Evolutionary conservation across 306 rosid genomes (phyloP).

Genomic region (Medicago ruthenica): DNA sequence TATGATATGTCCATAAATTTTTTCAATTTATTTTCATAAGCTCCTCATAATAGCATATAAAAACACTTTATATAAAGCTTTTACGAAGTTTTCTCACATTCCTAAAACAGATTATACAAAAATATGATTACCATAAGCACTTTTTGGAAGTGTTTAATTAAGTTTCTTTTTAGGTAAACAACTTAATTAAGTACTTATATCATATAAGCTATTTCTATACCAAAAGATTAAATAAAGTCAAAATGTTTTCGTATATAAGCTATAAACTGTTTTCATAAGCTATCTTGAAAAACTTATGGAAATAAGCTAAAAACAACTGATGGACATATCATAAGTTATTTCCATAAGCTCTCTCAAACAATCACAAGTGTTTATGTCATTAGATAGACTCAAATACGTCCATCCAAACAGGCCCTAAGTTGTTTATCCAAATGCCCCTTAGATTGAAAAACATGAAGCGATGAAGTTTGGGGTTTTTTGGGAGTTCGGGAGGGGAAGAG

Average conservation of each 20-base stretch:
- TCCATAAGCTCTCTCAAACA: neutral
- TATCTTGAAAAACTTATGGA: neutral
- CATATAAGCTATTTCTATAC: neutral
- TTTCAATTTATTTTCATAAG: neutral
- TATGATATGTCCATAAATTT: neutral
- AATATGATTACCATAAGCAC: neutral
- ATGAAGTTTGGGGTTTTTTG: neutral
- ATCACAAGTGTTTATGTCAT: neutral
- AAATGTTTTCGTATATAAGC: neutral
- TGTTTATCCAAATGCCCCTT: neutral
- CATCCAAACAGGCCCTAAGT: neutral
- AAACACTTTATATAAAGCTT: constrained; percentile 8
- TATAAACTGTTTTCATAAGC: neutral
- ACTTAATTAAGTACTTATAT: neutral
- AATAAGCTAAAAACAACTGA: neutral
- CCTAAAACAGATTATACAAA: neutral
- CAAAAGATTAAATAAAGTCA: neutral
- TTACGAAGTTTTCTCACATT: neutral
- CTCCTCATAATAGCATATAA: neutral
- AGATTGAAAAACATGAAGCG: neutral
- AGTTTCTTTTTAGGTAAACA: neutral
- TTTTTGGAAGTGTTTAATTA: neutral
- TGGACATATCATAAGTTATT: neutral
- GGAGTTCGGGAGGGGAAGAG: too few relatives aligned
- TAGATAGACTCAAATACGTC: neutral